Conservation (phyloP, 2,329 filamentous ascomycete genomes). For the Arachnomyces sp. region DNA sequence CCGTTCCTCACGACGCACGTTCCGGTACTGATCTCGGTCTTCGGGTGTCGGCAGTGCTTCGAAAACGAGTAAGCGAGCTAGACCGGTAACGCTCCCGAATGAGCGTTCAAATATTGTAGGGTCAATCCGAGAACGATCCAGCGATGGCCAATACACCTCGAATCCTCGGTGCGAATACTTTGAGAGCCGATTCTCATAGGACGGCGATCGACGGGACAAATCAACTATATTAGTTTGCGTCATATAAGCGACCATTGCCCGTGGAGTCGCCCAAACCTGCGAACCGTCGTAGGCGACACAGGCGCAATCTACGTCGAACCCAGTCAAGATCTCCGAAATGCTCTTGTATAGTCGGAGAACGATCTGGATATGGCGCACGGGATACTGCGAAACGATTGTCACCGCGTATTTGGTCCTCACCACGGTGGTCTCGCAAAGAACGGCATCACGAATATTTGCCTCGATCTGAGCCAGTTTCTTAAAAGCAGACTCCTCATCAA, state of each 20-base stretch:
- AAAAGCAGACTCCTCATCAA: slow-evolving; percentile 65
- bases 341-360: slow-evolving; percentile 78
- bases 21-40: slow-evolving; percentile 62
- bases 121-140: slow-evolving; percentile 65
- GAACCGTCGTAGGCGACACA: slow-evolving; percentile 71
- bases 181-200: slow-evolving; percentile 75
- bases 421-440: slow-evolving; percentile 70
- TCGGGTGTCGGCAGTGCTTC: slow-evolving; percentile 63
- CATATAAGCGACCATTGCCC: slow-evolving; percentile 67
- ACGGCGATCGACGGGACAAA: slow-evolving; percentile 71
- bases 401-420: slow-evolving; percentile 79
- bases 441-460: slow-evolving; percentile 60
- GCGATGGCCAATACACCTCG: slow-evolving; percentile 67
- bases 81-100: slow-evolving; percentile 64
- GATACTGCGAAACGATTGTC: slow-evolving; percentile 75
- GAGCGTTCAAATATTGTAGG: slow-evolving; percentile 79
- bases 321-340: slow-evolving; percentile 72
- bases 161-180: slow-evolving; percentile 83
- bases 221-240: slow-evolving; percentile 76
- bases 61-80: slow-evolving; percentile 68
- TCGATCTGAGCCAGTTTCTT: slow-evolving; percentile 81
- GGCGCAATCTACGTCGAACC: slow-evolving; percentile 79
- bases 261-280: slow-evolving; percentile 68
- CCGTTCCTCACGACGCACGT: slow-evolving; percentile 60
- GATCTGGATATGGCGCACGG: slow-evolving; percentile 74